These are phyloP conservation scores for Leucosporidium creatinivorum DNA, from an alignment of 768 basidiomycete genomes.

Conservation along the genomic window DNA sequence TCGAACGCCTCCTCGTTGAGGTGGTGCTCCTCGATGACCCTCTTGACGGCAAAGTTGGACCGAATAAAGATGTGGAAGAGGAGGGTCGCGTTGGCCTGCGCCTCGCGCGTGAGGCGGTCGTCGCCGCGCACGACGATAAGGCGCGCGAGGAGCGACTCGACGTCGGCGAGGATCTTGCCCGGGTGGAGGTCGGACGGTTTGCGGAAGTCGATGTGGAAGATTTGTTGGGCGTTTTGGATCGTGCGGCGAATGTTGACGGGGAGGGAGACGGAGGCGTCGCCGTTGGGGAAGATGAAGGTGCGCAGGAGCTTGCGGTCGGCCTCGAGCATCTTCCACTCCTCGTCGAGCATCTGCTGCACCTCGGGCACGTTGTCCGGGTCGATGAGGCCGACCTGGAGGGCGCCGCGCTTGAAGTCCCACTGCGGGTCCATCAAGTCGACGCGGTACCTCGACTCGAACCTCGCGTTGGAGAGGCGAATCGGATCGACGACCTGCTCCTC, in stretches of 20 bases:
- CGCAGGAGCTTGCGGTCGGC: slow-evolving; percentile 74
- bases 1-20: slow-evolving; percentile 90
- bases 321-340: slow-evolving; percentile 58
- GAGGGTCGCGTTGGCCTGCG: slow-evolving; percentile 80
- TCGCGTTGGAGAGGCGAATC: slow-evolving; percentile 67
- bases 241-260: slow-evolving; percentile 95
- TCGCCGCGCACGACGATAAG: slow-evolving; percentile 82
- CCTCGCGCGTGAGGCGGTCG: slow-evolving; percentile 64
- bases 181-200: slow-evolving; percentile 91
- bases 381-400: slow-evolving; percentile 79
- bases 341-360: slow-evolving; percentile 75
- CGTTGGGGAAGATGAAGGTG: slow-evolving; percentile 66
- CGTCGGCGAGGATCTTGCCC: slow-evolving; percentile 69
- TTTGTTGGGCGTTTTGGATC: slow-evolving; percentile 88
- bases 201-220: slow-evolving; percentile 92
- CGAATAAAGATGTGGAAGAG: slow-evolving; percentile 91
- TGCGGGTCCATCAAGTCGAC: slow-evolving; percentile 75
- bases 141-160: slow-evolving; percentile 64
- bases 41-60: slow-evolving; percentile 75
- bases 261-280: slow-evolving; percentile 73
- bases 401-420: slow-evolving; percentile 69
- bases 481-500: slow-evolving; percentile 92
- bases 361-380: slow-evolving; percentile 60
- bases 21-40: slow-evolving; percentile 79
- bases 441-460: slow-evolving; percentile 87